A percentile compares a stretch with the other conserved stretches of the same genome.
phyloP scores from a whole-genome alignment of 768 basidiomycete genomes.

The Baorangia bicolor region DNA sequence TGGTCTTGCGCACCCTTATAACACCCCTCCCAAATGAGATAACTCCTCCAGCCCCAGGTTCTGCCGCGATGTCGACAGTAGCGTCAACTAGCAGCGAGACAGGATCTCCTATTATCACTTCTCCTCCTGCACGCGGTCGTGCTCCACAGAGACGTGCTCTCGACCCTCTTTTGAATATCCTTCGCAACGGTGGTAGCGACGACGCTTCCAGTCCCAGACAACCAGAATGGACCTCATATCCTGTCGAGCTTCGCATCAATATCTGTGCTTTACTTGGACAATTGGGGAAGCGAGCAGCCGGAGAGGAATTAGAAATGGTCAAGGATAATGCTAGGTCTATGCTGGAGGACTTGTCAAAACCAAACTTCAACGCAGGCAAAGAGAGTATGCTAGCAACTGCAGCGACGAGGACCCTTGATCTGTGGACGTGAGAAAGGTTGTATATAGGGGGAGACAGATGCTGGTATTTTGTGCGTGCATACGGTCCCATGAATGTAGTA shows the following conservation, averaged over 20 bases:
- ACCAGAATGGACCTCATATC: constrained; percentile 43
- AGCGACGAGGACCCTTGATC: constrained; percentile 43
- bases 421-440: constrained; percentile 31
- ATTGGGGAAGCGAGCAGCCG: constrained; percentile 51
- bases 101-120: constrained; percentile 48
- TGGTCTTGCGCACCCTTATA: constrained; percentile 62
- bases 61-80: constrained; percentile 36
- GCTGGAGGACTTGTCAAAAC: constrained; percentile 49
- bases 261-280: constrained; percentile 71
- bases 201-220: constrained; percentile 43
- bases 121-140: constrained; percentile 39
- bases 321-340: constrained; percentile 51
- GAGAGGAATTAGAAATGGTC: constrained; percentile 47
- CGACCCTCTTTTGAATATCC: constrained; percentile 64
- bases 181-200: constrained; percentile 44
- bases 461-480: too few species aligned
- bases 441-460: neutral
- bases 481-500: neutral
- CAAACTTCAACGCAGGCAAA: constrained; percentile 32
- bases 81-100: constrained; percentile 44
- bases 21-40: constrained; percentile 46
- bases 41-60: constrained; percentile 31
- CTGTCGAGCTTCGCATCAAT: constrained; percentile 76
- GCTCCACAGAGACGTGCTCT: constrained; percentile 52
- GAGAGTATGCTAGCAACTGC: constrained; percentile 36